Conservation (phyloP, 257 asterid genomes). For the Salvia splendens region DNA sequence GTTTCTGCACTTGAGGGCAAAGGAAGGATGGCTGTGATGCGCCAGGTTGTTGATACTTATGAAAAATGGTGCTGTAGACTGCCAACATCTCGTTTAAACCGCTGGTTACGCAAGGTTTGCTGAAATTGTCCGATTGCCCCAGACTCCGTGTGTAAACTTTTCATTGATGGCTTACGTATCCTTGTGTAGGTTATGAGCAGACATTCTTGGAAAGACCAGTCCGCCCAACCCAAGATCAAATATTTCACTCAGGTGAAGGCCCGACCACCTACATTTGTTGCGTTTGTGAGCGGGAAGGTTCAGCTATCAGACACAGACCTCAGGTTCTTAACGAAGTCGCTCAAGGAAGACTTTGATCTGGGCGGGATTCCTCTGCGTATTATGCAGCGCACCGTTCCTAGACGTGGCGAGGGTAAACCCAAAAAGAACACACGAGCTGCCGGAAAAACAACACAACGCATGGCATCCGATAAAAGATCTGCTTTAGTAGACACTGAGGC, state of each 20-base stretch:
- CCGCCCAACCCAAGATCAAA: slow-evolving; percentile 92
- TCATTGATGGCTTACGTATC: neutral
- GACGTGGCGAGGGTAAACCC: slow-evolving; percentile 36
- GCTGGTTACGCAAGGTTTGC: slow-evolving; percentile 84
- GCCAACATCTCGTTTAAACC: slow-evolving; percentile 89
- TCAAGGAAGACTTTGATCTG: slow-evolving; percentile 89
- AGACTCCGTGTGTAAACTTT: neutral
- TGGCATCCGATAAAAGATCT: slow-evolving; percentile 62
- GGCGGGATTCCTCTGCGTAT: slow-evolving; percentile 92
- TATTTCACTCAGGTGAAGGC: slow-evolving; percentile 98
- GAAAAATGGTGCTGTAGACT: slow-evolving; percentile 86
- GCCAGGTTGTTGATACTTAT: slow-evolving; percentile 71
- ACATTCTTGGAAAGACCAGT: slow-evolving; percentile 93
- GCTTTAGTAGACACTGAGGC: slow-evolving; percentile 36
- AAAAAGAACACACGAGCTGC: slow-evolving; percentile 45
- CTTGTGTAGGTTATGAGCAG: slow-evolving; percentile 84
- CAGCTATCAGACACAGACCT: slow-evolving; percentile 72
- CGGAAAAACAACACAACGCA: slow-evolving; percentile 42
- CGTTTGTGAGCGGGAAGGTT: slow-evolving; percentile 71
- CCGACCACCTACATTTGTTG: slow-evolving; percentile 95
- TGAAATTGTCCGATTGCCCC: neutral
- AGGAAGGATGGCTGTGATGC: slow-evolving; percentile 74
- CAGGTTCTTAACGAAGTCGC: slow-evolving; percentile 80
- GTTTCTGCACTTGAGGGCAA: slow-evolving; percentile 89
- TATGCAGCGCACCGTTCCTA: slow-evolving; percentile 63